A percentile compares a stretch with the other conserved stretches of the same genome.
Evolutionary conservation across 192 early-diverging fungal species (phyloP).

Genomic region (Spinellus fusiger): DNA sequence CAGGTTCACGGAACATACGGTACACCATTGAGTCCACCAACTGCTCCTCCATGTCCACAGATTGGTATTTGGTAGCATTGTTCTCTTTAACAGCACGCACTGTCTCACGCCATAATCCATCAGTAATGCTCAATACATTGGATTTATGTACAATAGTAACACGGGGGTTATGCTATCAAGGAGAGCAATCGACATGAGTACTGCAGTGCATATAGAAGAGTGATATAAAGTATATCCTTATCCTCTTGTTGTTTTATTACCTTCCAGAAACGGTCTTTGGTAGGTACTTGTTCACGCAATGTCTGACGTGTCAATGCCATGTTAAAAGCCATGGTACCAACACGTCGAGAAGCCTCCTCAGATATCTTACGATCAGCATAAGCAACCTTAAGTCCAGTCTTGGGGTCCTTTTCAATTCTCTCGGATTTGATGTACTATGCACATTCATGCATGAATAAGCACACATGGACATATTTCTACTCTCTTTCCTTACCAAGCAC

Average conservation of each 20-base stretch:
- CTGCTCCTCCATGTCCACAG: conserved; percentile 88
- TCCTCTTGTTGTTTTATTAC: conserved; percentile 39
- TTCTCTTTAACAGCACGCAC: conserved; percentile 67
- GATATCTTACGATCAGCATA: conserved; percentile 89
- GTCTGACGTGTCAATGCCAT: conserved; percentile 80
- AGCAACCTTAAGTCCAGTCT: conserved; percentile 61
- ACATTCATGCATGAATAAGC: not conserved
- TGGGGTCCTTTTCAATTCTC: conserved; percentile 55
- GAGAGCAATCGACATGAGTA: not conserved
- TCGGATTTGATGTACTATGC: conserved; percentile 79
- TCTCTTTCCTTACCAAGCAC: conserved; percentile 64
- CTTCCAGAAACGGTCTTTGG: conserved; percentile 61
- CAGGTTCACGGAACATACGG: conserved; percentile 96
- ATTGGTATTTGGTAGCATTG: conserved; percentile 48
- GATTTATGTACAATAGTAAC: conserved; percentile 98
- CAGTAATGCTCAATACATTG: conserved; percentile 89
- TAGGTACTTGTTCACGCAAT: conserved; percentile 52
- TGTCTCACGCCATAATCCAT: conserved; percentile 96
- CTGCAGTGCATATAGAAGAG: not conserved
- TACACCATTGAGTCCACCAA: conserved; percentile 99
- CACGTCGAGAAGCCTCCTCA: conserved; percentile 80
- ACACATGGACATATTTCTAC: not conserved
- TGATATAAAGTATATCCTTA: not conserved
- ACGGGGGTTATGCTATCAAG: conserved; percentile 21
- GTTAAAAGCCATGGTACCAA: conserved; percentile 87